phyloP scores from a whole-genome alignment of 2,329 filamentous ascomycete genomes.

The Pseudopithomyces chartarum region DNA sequence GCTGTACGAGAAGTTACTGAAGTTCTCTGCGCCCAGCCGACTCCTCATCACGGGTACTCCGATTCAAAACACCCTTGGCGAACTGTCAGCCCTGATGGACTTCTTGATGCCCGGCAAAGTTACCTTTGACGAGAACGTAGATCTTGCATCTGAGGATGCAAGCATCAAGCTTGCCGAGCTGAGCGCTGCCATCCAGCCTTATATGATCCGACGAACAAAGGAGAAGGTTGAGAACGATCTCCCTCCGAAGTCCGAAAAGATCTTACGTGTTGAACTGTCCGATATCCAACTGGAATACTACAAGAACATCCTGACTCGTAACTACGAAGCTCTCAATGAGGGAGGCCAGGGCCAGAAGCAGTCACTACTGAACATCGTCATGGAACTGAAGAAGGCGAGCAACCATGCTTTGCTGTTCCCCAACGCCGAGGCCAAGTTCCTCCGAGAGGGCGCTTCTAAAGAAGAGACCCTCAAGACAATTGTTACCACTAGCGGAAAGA shows the following conservation, averaged over 20 bases:
- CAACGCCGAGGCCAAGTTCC: conserved; percentile 86
- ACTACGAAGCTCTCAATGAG: conserved; percentile 92
- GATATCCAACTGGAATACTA: conserved; percentile 98
- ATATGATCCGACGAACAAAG: conserved; percentile 93
- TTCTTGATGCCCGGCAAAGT: conserved; percentile 97
- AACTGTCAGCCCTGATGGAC: conserved; percentile 89
- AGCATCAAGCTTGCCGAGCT: conserved; percentile 86
- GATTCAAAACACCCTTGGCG: conserved; percentile 94
- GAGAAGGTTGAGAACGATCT: conserved; percentile 96
- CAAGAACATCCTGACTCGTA: conserved; percentile 96
- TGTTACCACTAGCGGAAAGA: conserved; percentile 97
- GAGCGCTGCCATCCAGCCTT: conserved; percentile 86
- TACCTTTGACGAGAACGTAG: conserved; percentile 87
- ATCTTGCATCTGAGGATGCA: conserved; percentile 78
- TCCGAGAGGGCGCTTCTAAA: conserved; percentile 77
- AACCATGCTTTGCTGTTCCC: conserved; percentile 99
- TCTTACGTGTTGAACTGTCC: conserved; percentile 94
- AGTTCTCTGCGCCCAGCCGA: conserved; percentile 86
- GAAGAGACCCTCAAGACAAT: conserved; percentile 92
- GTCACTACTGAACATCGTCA: conserved; percentile 96
- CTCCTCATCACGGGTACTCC: conserved; percentile 96
- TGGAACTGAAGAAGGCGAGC: conserved; percentile 99
- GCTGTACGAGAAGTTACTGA: conserved; percentile 81
- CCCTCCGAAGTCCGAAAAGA: conserved; percentile 97
- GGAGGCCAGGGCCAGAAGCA: conserved; percentile 91